These are phyloP conservation scores for Murraya koenigii DNA, from an alignment of 345 rosid genomes.

Conservation along the genomic window DNA sequence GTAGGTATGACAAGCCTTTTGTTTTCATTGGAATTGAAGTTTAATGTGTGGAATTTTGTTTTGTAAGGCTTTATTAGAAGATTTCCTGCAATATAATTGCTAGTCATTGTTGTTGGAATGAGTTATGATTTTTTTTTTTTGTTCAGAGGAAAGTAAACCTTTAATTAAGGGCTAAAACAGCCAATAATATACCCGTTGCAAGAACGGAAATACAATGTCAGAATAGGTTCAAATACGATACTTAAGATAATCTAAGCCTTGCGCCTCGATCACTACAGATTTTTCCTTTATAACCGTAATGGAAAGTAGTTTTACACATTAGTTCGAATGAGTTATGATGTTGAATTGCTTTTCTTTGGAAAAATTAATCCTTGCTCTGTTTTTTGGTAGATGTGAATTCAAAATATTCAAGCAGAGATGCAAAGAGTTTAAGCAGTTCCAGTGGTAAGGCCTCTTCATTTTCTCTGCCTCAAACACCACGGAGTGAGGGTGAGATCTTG, in stretches of 20 bases:
- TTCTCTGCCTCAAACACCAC: slow-evolving; percentile 64
- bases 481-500: slow-evolving; percentile 90
- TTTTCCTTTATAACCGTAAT: too few relatives aligned
- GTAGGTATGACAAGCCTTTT: not conserved
- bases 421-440: slow-evolving; percentile 31
- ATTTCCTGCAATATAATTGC: not conserved
- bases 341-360: not conserved
- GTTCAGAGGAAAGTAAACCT: too few relatives aligned
- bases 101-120: not conserved
- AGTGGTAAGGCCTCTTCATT: slow-evolving; percentile 53
- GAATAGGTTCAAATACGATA: too few relatives aligned
- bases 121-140: too few relatives aligned
- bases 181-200: too few relatives aligned
- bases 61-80: not conserved
- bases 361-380: not conserved
- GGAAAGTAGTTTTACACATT: too few relatives aligned
- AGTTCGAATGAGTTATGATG: not conserved
- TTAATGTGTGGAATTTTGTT: not conserved
- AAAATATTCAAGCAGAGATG: slow-evolving; percentile 52
- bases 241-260: too few relatives aligned
- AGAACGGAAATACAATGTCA: too few relatives aligned
- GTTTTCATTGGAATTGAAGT: not conserved
- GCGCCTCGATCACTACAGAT: too few relatives aligned
- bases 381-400: slow-evolving; percentile 57
- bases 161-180: too few relatives aligned